A percentile compares a stretch with the other conserved stretches of the same genome.
Evolutionary conservation across 192 early-diverging fungal species (phyloP).

Genomic region (Umbelopsis isabellina): DNA sequence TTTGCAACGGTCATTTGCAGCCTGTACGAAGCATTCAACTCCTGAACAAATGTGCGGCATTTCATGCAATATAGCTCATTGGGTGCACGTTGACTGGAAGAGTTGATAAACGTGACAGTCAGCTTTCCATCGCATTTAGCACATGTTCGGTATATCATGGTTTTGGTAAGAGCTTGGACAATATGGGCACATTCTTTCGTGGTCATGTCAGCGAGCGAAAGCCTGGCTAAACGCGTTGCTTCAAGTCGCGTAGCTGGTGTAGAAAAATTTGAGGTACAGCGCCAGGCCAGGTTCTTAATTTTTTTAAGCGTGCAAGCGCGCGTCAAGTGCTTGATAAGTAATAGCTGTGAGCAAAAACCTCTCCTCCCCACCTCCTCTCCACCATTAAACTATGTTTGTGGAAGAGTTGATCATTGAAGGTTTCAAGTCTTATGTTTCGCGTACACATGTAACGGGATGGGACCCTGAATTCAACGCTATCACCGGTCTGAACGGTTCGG

Average conservation of each 20-base stretch:
- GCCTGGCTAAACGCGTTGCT: neutral
- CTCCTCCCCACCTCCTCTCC: neutral
- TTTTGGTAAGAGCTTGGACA: slow-evolving; percentile 1
- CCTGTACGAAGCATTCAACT: neutral
- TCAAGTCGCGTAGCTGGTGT: neutral
- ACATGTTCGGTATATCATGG: slow-evolving; percentile 18
- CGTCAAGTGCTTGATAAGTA: neutral
- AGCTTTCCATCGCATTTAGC: slow-evolving; percentile 5
- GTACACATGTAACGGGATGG: slow-evolving; percentile 97
- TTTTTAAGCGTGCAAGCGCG: neutral
- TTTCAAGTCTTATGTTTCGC: slow-evolving; percentile 97
- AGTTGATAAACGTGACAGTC: neutral
- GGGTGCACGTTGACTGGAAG: neutral
- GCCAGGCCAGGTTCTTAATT: neutral
- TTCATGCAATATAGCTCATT: slow-evolving; percentile 17
- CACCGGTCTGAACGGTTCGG: slow-evolving; percentile 96
- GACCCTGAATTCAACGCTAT: slow-evolving; percentile 98
- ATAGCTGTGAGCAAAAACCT: neutral
- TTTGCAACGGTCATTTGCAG: slow-evolving; percentile 20
- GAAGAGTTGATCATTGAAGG: slow-evolving; percentile 98
- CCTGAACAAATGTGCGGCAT: neutral
- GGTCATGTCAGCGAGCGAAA: too few species aligned
- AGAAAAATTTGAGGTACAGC: neutral
- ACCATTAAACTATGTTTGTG: slow-evolving; percentile 71
- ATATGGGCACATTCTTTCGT: neutral